Percentiles rank a stretch among this genome's conserved stretches.
phyloP scores from a whole-genome alignment of 768 basidiomycete species.

The Gyrodon lividus region DNA sequence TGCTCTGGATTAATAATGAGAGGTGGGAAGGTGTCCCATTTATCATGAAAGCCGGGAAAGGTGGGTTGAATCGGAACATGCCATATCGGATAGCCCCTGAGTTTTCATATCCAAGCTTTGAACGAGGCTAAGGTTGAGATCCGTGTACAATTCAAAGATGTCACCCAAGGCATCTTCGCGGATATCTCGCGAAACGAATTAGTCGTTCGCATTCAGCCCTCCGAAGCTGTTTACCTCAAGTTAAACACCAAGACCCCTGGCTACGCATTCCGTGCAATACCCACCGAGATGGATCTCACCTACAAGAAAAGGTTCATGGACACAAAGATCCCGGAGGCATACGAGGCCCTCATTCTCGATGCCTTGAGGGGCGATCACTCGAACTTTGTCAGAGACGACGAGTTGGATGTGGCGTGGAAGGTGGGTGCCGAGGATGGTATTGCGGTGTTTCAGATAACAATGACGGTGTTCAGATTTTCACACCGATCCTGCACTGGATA shows the following conservation, averaged over 20 bases:
- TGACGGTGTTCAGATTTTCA: constrained; percentile 70
- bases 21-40: constrained; percentile 99
- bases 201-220: constrained; percentile 95
- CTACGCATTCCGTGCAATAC: constrained; percentile 83
- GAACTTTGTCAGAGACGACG: constrained; percentile 98
- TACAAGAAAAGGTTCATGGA: constrained; percentile 96
- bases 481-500: constrained; percentile 94
- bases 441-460: constrained; percentile 1
- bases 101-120: constrained; percentile 53
- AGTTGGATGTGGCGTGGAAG: constrained; percentile 98
- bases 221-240: constrained; percentile 96
- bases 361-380: constrained; percentile 98
- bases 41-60: constrained; percentile 98
- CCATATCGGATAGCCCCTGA: constrained; percentile 12
- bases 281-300: constrained; percentile 97
- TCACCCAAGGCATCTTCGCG: constrained; percentile 94
- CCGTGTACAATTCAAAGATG: constrained; percentile 97
- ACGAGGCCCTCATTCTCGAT: constrained; percentile 93
- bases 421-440: constrained; percentile 39
- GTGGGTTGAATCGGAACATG: constrained; percentile 40
- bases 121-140: constrained; percentile 99
- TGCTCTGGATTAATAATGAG: constrained; percentile 90
- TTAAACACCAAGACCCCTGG: constrained; percentile 95
- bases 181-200: constrained; percentile 96
- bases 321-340: constrained; percentile 91